Evolutionary conservation across 768 basidiomycete genomes (phyloP), one percentile per base, ranked within the genome.

Genomic region (Lyophyllum semitale): DNA sequence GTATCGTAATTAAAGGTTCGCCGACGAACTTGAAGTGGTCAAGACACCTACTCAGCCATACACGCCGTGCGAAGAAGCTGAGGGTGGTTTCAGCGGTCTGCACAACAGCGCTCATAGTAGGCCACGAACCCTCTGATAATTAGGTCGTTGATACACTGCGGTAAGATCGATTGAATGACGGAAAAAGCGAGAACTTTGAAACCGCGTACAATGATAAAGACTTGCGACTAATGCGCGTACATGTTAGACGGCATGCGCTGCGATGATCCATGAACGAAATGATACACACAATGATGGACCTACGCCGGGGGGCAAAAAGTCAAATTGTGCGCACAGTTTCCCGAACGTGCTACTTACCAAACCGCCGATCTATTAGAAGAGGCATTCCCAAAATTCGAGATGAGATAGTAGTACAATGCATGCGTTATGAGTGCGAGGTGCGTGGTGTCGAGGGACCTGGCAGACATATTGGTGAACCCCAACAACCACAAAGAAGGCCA

Each of bases 391-490:
- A 53, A 53, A n/a, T 48, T 51, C n/a, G 51, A 48, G 30, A 57
- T 38, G 13, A 57, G 38, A 42, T 57, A 57, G 30, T 52, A 53
- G 38, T 57, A 57, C 4, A 48, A n/a, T 8, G 56, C 56, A 40
- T 57, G 56, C 7, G 56, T 52, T 48, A 53, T 48, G 4, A 57
- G 30, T 13, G 29, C 51, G n/a, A 57, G n/a, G 29, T 45, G 50
- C 3, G 38, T 20, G 15, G 56, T 52, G 41, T 57, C 51, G 18
- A 57, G 45, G 18, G 46, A 18, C 86, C 87, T 3, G 75, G 41
- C 9, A n/a, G 11, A 38, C 9, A 30, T 1, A 32, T 13, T 18
- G 22, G 8, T 22, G 37, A n/a, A 17, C 15, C 38, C 22, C 13
- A 4, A 13, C n/a, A 11, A 15, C 11, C 6, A 38, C 11, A 17